Evolutionary conservation across 148 eudicot genomes (phyloP), one percentile per base, ranked within the genome.

Genomic region (Dianthus caryophyllus): DNA sequence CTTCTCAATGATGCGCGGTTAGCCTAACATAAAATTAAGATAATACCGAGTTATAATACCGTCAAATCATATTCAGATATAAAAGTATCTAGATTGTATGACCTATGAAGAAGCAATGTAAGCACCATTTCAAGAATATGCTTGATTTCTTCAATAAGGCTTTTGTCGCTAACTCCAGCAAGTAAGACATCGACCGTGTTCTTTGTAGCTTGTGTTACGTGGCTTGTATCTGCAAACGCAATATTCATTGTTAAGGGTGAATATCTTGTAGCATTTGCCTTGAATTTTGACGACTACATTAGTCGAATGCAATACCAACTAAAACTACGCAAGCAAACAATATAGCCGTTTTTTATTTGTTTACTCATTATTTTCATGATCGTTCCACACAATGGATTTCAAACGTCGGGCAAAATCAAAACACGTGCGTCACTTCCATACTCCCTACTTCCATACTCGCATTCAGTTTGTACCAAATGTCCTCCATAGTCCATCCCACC

Each of bases 111-210:
- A 68, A 61, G 68, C 33, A 62, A n/a, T 58, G 56, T 30, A 70
- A 68, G 61, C 85, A 93, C 98, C 98, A 87, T 78, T 69, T 93
- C 96, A 70, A 87, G 65, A 69, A 89, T 80, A 61, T 79, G 83
- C 78, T 93, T 89, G 73, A 93, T 87, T 64, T 85, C 82, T 80
- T 93, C 94, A 52, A 56, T 43, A 46, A 79, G 68, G 64, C 52
- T 76, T 80, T 75, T 76, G 75, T 85, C 88, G 43, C 68, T 71
- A 61, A 84, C 78, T 67, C 79, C 85, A 36, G 74, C 79, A n/a
- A 78, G 75, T 62, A 79, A 73, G 68, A 69, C 72, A 69, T 76
- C 84, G 59, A 68, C 72, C 61, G 79, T 79, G 53, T 77, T 77
- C 68, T 85, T 89, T 47, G 78, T 75, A 65, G 93, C 89, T 82